Evolutionary conservation across 768 basidiomycete genomes (phyloP).

Genomic region (Pilatotrama ljubarskyi): DNA sequence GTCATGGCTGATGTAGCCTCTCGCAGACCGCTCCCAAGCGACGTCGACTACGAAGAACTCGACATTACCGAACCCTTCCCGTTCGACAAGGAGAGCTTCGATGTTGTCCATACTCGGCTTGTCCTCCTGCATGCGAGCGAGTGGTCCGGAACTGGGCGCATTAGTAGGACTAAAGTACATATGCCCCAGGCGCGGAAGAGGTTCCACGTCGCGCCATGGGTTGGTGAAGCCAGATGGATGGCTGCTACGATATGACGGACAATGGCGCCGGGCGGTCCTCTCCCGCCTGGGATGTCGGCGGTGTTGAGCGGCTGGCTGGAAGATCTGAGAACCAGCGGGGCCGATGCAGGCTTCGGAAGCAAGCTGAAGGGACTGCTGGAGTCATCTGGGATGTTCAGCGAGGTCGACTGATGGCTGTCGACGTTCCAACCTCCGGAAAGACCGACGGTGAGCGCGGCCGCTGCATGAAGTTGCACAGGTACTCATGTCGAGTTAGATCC

Average conservation of each 20-base stretch:
- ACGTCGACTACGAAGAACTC: constrained; percentile 21
- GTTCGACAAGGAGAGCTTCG: constrained; percentile 25
- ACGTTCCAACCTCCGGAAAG: neutral
- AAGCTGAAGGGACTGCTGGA: neutral
- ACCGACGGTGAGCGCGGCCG: neutral
- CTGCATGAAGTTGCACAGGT: neutral
- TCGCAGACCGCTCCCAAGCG: constrained; percentile 21
- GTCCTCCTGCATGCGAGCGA: constrained; percentile 28
- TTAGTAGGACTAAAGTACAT: neutral
- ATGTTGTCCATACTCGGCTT: constrained; percentile 29
- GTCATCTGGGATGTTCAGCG: neutral
- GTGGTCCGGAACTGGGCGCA: neutral
- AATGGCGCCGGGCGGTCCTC: constrained; percentile 11
- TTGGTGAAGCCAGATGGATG: constrained; percentile 19
- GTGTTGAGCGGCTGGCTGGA: neutral
- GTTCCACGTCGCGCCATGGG: constrained; percentile 22
- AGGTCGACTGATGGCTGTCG: neutral
- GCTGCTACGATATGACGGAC: constrained; percentile 21
- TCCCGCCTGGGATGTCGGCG: neutral
- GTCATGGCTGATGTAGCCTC: no score
- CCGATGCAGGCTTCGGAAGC: constrained; percentile 6
- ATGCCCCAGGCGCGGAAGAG: constrained; percentile 23
- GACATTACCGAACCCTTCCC: constrained; percentile 27
- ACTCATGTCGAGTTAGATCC: neutral
- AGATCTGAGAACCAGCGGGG: neutral